Evolutionary conservation across 495 filamentous ascomycete species (phyloP).

Genomic region (Hypoxylon fragiforme): DNA sequence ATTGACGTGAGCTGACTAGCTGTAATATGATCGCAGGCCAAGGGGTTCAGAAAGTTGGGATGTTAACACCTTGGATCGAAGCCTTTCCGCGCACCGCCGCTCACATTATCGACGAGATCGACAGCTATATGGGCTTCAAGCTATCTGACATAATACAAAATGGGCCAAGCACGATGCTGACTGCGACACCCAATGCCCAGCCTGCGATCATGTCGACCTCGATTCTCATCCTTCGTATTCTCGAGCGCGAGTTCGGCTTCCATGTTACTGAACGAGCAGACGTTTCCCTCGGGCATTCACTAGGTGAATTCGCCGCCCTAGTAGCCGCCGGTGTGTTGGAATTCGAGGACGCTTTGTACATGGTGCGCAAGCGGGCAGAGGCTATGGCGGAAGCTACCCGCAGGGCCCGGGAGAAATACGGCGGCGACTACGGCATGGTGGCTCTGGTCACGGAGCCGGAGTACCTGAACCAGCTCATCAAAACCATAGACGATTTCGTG

Average conservation of each 20-base stretch:
- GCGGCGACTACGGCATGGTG: slow-evolving; percentile 89
- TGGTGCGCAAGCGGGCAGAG: slow-evolving; percentile 80
- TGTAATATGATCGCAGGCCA: slow-evolving; percentile 62
- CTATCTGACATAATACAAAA: slow-evolving; percentile 78
- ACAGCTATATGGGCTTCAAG: slow-evolving; percentile 67
- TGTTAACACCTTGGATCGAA: slow-evolving; percentile 82
- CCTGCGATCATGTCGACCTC: slow-evolving; percentile 96
- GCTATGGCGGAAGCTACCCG: slow-evolving; percentile 79
- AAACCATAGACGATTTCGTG: slow-evolving; percentile 78
- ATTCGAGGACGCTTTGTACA: slow-evolving; percentile 73
- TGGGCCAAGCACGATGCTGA: slow-evolving; percentile 75
- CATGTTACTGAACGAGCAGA: slow-evolving; percentile 67
- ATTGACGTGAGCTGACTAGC: slow-evolving; percentile 4
- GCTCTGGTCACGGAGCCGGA: slow-evolving; percentile 84
- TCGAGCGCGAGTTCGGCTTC: slow-evolving; percentile 85
- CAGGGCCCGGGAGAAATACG: slow-evolving; percentile 61
- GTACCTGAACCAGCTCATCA: slow-evolving; percentile 67
- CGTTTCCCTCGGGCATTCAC: slow-evolving; percentile 84
- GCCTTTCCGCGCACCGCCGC: slow-evolving; percentile 75
- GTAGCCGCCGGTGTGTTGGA: slow-evolving; percentile 77
- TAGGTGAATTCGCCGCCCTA: slow-evolving; percentile 94
- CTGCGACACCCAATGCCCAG: slow-evolving; percentile 84
- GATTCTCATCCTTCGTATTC: slow-evolving; percentile 83
- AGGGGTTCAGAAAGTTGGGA: slow-evolving; percentile 92
- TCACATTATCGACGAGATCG: slow-evolving; percentile 80